Percentiles rank a stretch among this genome's conserved stretches.
Conservation (phyloP, 352 stramenopile species). For the Pythium vanterpoolii region DNA sequence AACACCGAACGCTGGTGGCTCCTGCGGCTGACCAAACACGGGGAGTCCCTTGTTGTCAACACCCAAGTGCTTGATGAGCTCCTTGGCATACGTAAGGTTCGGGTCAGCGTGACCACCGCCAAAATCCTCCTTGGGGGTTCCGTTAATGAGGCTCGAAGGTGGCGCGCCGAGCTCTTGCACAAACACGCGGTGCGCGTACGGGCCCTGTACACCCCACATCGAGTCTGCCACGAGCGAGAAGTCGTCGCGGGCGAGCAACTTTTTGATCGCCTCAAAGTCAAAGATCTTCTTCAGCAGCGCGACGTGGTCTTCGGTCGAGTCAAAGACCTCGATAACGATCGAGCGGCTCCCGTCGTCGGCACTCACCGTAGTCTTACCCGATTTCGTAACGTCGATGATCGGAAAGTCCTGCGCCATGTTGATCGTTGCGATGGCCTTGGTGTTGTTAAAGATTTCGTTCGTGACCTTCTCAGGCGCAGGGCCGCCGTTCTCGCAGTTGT, state of each 20-base stretch:
- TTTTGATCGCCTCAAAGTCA: constrained; percentile 94
- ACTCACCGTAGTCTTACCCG: constrained; percentile 61
- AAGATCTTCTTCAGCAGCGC: constrained; percentile 96
- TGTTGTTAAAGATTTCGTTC: constrained; percentile 95
- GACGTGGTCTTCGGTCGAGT: constrained; percentile 96
- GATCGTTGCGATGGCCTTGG: constrained; percentile 93
- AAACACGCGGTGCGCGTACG: constrained; percentile 95
- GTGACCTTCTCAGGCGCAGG: constrained; percentile 97
- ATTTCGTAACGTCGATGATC: constrained; percentile 63
- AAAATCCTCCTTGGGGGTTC: constrained; percentile 96
- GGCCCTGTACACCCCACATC: constrained; percentile 97
- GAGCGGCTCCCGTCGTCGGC: constrained; percentile 88
- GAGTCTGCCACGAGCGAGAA: constrained; percentile 97
- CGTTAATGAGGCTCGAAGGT: constrained; percentile 89
- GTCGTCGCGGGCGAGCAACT: constrained; percentile 89
- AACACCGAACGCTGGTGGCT: constrained; percentile 88
- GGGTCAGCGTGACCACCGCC: constrained; percentile 96
- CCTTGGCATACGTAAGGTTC: constrained; percentile 98
- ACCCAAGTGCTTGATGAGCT: constrained; percentile 96
- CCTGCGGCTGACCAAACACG: constrained; percentile 71
- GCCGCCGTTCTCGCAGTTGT: constrained; percentile 98
- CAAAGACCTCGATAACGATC: constrained; percentile 97
- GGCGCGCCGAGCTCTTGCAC: constrained; percentile 93
- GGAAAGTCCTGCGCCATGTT: constrained; percentile 88
- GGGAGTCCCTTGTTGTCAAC: constrained; percentile 82